phyloP scores from a whole-genome alignment of 371 early-diverging fungal species.

The Dentiscutata heterogama region DNA sequence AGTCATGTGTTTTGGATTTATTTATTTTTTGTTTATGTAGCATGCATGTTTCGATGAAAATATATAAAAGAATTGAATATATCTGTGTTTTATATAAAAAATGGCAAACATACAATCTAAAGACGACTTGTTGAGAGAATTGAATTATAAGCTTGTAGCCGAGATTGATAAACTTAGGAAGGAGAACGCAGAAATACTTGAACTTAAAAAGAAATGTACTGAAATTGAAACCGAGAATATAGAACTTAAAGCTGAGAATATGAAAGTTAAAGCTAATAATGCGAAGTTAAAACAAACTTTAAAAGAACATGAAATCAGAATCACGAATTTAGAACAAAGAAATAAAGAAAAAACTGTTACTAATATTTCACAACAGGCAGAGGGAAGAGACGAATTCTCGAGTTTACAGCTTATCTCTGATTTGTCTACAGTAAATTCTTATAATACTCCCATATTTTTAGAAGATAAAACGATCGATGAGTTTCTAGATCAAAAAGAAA shows the following conservation, averaged over 20 bases:
- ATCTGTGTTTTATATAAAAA: too few relatives aligned
- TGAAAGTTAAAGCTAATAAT: slow-evolving; percentile 25
- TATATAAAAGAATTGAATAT: too few relatives aligned
- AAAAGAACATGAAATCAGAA: slow-evolving; percentile 24
- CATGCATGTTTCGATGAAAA: too few relatives aligned
- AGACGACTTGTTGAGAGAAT: too few relatives aligned
- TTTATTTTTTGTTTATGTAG: too few relatives aligned
- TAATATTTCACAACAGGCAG: not conserved
- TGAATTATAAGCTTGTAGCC: too few relatives aligned
- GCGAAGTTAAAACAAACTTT: slow-evolving; percentile 30
- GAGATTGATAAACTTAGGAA: too few relatives aligned
- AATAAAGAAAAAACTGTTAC: slow-evolving; percentile 20
- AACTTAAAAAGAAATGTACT: slow-evolving; percentile 10
- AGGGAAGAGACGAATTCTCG: not conserved
- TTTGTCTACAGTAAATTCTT: not conserved
- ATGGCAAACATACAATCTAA: too few relatives aligned
- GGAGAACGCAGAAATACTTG: slow-evolving; percentile 20
- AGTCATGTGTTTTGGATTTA: too few relatives aligned
- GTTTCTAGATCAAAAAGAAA: slow-evolving; percentile 22
- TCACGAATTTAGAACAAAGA: slow-evolving; percentile 20
- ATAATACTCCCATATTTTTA: slow-evolving; percentile 2
- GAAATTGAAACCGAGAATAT: slow-evolving; percentile 15
- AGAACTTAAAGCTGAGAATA: not conserved
- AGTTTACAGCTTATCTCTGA: not conserved
- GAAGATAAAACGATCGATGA: slow-evolving; percentile 32